phyloP scores from a whole-genome alignment of 1,284 basidiomycete species.

The Limonomyces culmigenus region DNA sequence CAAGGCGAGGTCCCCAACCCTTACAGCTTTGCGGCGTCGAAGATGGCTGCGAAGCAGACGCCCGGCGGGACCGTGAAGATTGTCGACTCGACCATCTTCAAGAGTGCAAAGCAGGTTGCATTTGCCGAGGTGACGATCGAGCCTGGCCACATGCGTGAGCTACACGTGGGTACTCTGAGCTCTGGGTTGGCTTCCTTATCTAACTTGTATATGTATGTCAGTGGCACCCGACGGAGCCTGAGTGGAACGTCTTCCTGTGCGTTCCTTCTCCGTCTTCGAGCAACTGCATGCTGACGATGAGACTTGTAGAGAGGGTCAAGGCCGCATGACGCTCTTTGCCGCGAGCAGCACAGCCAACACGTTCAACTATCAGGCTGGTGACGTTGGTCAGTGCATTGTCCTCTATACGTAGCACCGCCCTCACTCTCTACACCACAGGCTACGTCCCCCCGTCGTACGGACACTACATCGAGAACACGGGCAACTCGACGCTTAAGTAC shows the following conservation, averaged over 20 bases:
- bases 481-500: constrained; percentile 42
- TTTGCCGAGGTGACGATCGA: constrained; percentile 53
- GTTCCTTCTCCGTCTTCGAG: neutral
- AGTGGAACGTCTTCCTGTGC: constrained; percentile 42
- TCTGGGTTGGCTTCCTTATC: neutral
- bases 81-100: constrained; percentile 36
- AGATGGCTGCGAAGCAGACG: constrained; percentile 28
- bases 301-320: constrained; percentile 28
- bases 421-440: constrained; percentile 13
- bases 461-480: constrained; percentile 59
- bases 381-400: constrained; percentile 27
- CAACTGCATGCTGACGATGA: constrained; percentile 2
- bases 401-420: neutral
- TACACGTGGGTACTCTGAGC: constrained; percentile 8
- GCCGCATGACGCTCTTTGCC: constrained; percentile 49
- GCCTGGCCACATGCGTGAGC: constrained; percentile 39
- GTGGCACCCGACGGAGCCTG: constrained; percentile 62
- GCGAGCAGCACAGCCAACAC: constrained; percentile 43
- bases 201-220: constrained; percentile 12
- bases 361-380: constrained; percentile 51
- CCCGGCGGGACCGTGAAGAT: constrained; percentile 48
- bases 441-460: constrained; percentile 44
- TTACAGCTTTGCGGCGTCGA: constrained; percentile 36
- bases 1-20: constrained; percentile 33
- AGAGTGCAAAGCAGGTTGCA: constrained; percentile 37